A percentile compares a stretch with the other conserved stretches of the same genome.
phyloP scores from a whole-genome alignment of 2,329 filamentous ascomycete genomes.

The Thermoascus crustaceus region DNA sequence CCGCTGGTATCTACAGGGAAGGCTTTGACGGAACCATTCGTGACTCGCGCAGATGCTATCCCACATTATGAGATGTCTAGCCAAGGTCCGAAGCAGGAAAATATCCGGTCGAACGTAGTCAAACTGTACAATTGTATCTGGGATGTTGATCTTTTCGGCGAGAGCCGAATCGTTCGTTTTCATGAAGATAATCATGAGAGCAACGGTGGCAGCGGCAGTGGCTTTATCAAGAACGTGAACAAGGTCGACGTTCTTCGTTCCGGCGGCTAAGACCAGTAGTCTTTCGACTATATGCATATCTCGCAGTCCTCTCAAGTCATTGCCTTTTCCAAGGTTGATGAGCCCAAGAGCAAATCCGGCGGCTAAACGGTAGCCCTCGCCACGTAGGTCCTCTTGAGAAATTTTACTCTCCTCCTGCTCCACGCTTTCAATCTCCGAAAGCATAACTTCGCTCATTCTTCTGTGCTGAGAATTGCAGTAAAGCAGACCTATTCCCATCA shows the following conservation, averaged over 20 bases:
- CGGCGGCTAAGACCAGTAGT: conserved; percentile 73
- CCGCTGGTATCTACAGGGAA: conserved; percentile 62
- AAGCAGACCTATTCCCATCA: conserved; percentile 92
- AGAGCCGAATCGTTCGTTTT: conserved; percentile 85
- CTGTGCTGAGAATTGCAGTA: conserved; percentile 95
- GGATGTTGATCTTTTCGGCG: conserved; percentile 86
- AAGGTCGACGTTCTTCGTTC: conserved; percentile 81
- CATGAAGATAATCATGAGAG: conserved; percentile 89
- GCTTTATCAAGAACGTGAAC: conserved; percentile 91
- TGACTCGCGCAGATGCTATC: conserved; percentile 65
- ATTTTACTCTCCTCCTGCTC: conserved; percentile 65
- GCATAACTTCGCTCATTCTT: conserved; percentile 97
- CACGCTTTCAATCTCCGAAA: conserved; percentile 88
- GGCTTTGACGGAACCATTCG: conserved; percentile 65
- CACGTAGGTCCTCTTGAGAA: conserved; percentile 69
- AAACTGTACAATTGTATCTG: conserved; percentile 81
- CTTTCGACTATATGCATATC: conserved; percentile 92
- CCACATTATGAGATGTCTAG: conserved; percentile 91
- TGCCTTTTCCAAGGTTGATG: conserved; percentile 89
- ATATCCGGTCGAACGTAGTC: conserved; percentile 93
- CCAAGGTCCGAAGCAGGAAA: conserved; percentile 78
- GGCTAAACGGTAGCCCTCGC: conserved; percentile 92
- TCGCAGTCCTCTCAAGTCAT: conserved; percentile 76
- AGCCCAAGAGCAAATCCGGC: conserved; percentile 89
- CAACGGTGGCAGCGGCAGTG: conserved; percentile 85